These are phyloP conservation scores for Apostasia shenzhenica DNA, from an alignment of 106 monocot genomes.

Conservation along the genomic window DNA sequence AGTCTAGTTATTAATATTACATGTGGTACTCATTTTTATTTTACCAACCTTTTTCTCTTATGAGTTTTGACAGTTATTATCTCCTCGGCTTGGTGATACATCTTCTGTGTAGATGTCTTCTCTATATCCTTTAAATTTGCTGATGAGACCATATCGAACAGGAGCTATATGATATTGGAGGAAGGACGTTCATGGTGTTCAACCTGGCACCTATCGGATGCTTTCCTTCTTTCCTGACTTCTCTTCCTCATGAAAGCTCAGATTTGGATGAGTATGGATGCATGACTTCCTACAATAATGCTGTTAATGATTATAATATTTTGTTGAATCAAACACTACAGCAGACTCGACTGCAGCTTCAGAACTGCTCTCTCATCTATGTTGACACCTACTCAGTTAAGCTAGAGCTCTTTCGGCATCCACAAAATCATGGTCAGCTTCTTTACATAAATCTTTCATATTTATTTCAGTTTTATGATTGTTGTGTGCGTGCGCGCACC, in stretches of 20 bases:
- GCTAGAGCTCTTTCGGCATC: conserved; percentile 57
- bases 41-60: too few species aligned
- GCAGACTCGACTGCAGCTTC: conserved; percentile 14
- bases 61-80: too few species aligned
- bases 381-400: conserved; percentile 50
- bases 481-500: too few species aligned
- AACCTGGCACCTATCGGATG: conserved; percentile 86
- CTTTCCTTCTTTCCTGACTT: conserved; percentile 55
- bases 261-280: conserved; percentile 62
- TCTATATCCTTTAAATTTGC: too few species aligned
- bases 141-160: conserved; percentile 16
- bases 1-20: too few species aligned
- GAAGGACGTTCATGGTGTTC: conserved; percentile 58
- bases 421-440: conserved; percentile 33
- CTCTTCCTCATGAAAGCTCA: conserved; percentile 23
- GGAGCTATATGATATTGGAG: conserved; percentile 67
- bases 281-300: conserved; percentile 63
- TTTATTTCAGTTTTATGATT: too few species aligned
- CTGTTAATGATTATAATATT: conserved; percentile 45
- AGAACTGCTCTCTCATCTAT: conserved; percentile 40
- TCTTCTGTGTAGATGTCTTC: too few species aligned
- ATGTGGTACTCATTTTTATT: too few species aligned
- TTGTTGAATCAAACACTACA: conserved; percentile 33
- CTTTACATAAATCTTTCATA: background rate
- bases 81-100: too few species aligned